Conservation (phyloP, 2,329 filamentous ascomycete genomes). For the Stagonosporopsis cucurbitacearum region DNA sequence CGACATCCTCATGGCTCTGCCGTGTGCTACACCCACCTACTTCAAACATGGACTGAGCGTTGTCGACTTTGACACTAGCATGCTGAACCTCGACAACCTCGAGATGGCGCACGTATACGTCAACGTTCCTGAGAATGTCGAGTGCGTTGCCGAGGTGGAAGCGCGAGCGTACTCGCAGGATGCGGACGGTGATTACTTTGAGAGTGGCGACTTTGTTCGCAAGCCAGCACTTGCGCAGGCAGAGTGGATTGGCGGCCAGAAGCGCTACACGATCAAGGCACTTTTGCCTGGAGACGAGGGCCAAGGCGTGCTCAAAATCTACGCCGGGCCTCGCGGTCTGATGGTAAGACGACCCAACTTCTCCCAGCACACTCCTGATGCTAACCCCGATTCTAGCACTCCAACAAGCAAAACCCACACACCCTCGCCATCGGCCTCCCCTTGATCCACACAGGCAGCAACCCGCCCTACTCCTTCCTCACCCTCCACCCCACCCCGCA, state of each 20-base stretch:
- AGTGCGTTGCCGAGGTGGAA: conserved; percentile 91
- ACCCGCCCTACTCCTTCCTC: conserved; percentile 92
- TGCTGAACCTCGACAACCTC: conserved; percentile 84
- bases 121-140: conserved; percentile 85
- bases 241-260: conserved; percentile 86
- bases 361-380: not conserved
- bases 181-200: conserved; percentile 88
- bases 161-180: conserved; percentile 81
- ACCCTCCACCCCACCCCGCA: conserved; percentile 94
- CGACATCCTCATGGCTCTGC: conserved; percentile 84
- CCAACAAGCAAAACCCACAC: conserved; percentile 94
- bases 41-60: conserved; percentile 84
- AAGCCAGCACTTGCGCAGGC: conserved; percentile 90
- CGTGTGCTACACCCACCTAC: conserved; percentile 83
- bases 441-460: conserved; percentile 87
- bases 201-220: conserved; percentile 83
- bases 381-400: conserved; percentile 64
- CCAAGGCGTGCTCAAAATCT: conserved; percentile 84
- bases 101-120: conserved; percentile 93
- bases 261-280: conserved; percentile 93
- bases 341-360: conserved; percentile 63
- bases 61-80: conserved; percentile 87
- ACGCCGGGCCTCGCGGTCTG: conserved; percentile 89
- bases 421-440: conserved; percentile 89
- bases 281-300: conserved; percentile 91